A percentile compares a stretch with the other conserved stretches of the same genome.
phyloP scores from a whole-genome alignment of 306 rosid species.

The Cajanus cajan region DNA sequence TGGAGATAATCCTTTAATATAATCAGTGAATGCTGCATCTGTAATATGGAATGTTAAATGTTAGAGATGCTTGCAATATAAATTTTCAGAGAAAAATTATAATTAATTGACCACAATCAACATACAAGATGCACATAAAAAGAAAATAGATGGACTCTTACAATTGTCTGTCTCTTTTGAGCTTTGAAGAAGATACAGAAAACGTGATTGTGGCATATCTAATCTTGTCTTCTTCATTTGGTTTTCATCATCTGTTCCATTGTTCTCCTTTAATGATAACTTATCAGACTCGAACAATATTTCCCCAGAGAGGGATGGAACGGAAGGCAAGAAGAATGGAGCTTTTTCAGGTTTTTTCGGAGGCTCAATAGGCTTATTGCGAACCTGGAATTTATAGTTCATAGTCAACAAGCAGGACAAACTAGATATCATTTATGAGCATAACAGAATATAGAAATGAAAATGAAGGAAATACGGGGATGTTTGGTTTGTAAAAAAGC shows the following conservation, averaged over 20 bases:
- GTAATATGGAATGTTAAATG: conserved; percentile 25
- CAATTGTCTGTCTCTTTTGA: conserved; percentile 56
- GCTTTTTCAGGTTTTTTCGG: conserved; percentile 96
- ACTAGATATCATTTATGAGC: conserved; percentile 13
- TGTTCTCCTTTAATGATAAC: conserved; percentile 41
- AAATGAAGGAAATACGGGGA: neutral
- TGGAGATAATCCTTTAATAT: conserved; percentile 75
- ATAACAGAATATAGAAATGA: neutral
- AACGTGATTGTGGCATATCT: conserved; percentile 47
- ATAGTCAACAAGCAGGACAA: conserved; percentile 23
- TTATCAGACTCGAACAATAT: conserved; percentile 71
- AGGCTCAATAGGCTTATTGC: conserved; percentile 91
- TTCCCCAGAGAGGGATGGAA: conserved; percentile 86
- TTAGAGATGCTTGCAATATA: conserved; percentile 1
- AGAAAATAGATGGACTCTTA: conserved; percentile 37
- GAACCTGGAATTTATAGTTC: conserved; percentile 51
- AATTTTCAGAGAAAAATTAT: neutral
- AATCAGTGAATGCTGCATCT: conserved; percentile 80
- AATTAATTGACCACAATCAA: conserved; percentile 3
- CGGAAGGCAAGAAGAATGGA: conserved; percentile 91
- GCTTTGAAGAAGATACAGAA: conserved; percentile 65
- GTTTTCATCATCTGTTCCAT: conserved; percentile 29
- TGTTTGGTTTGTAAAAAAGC: neutral
- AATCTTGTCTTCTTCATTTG: conserved; percentile 33
- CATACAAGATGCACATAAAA: conserved; percentile 9